These are phyloP conservation scores for Lasiosphaeria ovina DNA, from an alignment of 495 filamentous ascomycete genomes.

Conservation along the genomic window DNA sequence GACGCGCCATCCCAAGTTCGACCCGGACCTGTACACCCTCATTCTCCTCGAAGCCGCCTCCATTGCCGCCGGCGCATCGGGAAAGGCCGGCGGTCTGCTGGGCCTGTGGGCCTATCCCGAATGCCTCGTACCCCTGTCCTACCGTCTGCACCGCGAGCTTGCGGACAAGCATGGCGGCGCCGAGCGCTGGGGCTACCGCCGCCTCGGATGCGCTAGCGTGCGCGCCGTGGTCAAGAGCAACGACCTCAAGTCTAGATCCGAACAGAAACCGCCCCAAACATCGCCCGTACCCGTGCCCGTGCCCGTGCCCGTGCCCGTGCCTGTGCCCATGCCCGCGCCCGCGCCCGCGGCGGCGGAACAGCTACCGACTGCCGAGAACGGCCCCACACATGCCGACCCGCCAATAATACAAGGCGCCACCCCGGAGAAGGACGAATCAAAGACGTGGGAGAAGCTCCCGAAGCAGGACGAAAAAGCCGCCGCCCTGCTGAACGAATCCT, in stretches of 20 bases:
- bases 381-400: not conserved
- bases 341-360: no score
- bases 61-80: constrained; percentile 88
- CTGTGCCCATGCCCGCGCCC: no score
- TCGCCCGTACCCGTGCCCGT: no score
- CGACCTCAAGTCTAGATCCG: constrained; percentile 28
- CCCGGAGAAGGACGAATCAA: constrained; percentile 22
- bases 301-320: no score
- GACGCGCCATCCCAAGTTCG: constrained; percentile 81
- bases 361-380: no score
- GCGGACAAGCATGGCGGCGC: constrained; percentile 81
- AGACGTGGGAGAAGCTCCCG: constrained; percentile 60
- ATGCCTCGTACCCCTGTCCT: constrained; percentile 84
- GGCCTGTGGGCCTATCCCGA: constrained; percentile 90
- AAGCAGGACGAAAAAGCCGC: constrained; percentile 67
- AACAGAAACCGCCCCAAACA: not conserved
- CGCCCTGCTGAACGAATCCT: constrained; percentile 56
- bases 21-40: constrained; percentile 70
- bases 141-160: constrained; percentile 76
- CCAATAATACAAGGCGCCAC: constrained; percentile 29
- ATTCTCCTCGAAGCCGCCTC: constrained; percentile 86
- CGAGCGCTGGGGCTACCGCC: constrained; percentile 84
- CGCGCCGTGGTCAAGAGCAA: constrained; percentile 52
- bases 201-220: constrained; percentile 72
- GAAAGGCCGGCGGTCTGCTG: constrained; percentile 90